These are phyloP conservation scores for Monascus purpureus DNA, from an alignment of 495 filamentous ascomycete species.

Conservation along the genomic window DNA sequence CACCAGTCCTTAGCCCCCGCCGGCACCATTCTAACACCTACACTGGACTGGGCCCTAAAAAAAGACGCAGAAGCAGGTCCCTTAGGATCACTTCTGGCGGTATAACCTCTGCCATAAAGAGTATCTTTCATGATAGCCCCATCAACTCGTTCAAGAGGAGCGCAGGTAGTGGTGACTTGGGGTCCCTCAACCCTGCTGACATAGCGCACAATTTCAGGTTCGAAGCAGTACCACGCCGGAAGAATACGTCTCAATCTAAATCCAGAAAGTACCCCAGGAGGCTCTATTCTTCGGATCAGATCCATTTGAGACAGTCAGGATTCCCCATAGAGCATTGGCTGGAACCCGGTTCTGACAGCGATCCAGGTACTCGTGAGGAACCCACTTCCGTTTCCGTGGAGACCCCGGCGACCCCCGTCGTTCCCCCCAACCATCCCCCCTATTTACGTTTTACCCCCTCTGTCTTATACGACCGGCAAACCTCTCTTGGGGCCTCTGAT, in stretches of 20 bases:
- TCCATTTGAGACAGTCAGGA: not conserved
- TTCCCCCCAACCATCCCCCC: not conserved
- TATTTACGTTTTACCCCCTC: not conserved
- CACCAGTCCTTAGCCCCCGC: not conserved
- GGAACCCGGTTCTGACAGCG: not conserved
- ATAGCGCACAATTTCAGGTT: not conserved
- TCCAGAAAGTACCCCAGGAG: not conserved
- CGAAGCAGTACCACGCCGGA: not conserved
- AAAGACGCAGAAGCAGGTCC: not conserved
- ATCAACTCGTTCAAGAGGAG: not conserved
- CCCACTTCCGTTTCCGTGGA: too few relatives aligned
- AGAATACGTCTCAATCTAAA: not conserved
- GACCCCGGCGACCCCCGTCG: too few relatives aligned
- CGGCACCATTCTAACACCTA: not conserved
- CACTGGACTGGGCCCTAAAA: not conserved
- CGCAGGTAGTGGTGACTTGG: not conserved
- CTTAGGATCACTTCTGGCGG: not conserved
- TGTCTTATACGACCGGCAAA: not conserved
- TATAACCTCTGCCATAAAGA: slow-evolving; percentile 4
- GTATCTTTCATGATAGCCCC: slow-evolving; percentile 3
- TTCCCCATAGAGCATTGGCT: not conserved
- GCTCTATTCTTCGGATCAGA: not conserved
- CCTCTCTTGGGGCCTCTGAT: not conserved
- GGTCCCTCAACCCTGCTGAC: not conserved
- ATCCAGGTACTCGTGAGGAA: too few relatives aligned